Percentiles rank a stretch among this genome's conserved stretches.
Evolutionary conservation across 306 rosid species (phyloP).

Genomic region (Vicia faba): DNA sequence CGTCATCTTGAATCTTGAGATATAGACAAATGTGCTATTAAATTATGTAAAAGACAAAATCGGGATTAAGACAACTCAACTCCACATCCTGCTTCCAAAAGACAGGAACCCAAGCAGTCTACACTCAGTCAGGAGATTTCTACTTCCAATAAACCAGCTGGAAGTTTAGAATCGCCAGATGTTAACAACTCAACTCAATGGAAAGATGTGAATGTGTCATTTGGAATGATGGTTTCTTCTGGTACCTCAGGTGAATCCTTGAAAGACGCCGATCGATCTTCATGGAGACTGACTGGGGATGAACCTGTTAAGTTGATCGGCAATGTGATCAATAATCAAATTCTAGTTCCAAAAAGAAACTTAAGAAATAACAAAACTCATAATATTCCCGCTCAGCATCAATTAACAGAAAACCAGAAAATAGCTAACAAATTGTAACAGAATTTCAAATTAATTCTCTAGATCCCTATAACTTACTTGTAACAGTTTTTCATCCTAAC

Average conservation of each 20-base stretch:
- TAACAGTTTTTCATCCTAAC: no score
- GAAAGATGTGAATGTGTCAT: conserved; percentile 32
- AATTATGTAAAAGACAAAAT: conserved; percentile 34
- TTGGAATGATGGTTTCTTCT: conserved; percentile 38
- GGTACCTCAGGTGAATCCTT: conserved; percentile 40
- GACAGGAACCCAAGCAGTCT: conserved; percentile 55
- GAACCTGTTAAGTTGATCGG: conserved; percentile 51
- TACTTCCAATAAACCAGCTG: conserved; percentile 46
- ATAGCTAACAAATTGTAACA: no score
- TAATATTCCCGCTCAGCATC: no score
- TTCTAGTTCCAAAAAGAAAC: conserved; percentile 48
- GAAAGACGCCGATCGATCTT: conserved; percentile 55
- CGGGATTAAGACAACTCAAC: conserved; percentile 39
- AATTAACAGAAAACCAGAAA: no score
- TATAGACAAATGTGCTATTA: conserved; percentile 38
- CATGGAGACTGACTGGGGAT: conserved; percentile 73
- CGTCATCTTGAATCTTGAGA: conserved; percentile 48
- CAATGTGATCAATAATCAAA: conserved; percentile 42
- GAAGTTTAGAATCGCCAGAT: conserved; percentile 37
- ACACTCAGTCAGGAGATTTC: conserved; percentile 44
- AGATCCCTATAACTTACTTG: no score
- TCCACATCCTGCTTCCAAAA: conserved; percentile 56
- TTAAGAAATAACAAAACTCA: conserved; percentile 41
- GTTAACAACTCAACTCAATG: conserved; percentile 41
- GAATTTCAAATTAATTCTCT: no score